Conservation (phyloP, 2,329 filamentous ascomycete genomes). For the Trichothecium roseum region DNA sequence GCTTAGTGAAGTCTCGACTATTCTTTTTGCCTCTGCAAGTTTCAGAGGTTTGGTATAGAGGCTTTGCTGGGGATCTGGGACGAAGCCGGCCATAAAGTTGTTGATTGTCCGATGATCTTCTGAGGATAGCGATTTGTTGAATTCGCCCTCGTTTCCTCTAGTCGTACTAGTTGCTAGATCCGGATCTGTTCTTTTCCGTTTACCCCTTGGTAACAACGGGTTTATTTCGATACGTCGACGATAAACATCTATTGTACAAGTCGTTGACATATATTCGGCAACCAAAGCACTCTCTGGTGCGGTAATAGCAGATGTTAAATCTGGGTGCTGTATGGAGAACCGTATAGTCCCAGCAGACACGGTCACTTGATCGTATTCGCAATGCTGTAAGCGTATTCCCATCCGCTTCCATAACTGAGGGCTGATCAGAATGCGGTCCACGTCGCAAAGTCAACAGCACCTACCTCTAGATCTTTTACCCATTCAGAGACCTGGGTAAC, state of each 20-base stretch:
- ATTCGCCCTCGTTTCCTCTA: not conserved
- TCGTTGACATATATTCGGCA: conserved; percentile 15
- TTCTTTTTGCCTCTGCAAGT: not conserved
- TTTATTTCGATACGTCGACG: conserved; percentile 11
- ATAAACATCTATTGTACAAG: too few relatives aligned
- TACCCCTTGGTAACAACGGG: not conserved
- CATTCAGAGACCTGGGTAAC: conserved; percentile 5
- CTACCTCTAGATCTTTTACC: conserved; percentile 17
- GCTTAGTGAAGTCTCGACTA: conserved; percentile 8
- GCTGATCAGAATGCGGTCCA: not conserved
- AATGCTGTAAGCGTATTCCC: conserved; percentile 14
- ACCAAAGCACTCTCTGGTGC: conserved; percentile 14
- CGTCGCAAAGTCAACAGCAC: not conserved
- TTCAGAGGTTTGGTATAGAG: too few relatives aligned
- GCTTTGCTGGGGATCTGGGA: too few relatives aligned
- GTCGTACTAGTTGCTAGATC: not conserved
- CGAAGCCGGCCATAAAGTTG: not conserved
- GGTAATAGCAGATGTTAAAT: conserved; percentile 18
- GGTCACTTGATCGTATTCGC: not conserved
- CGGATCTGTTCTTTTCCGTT: not conserved
- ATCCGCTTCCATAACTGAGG: conserved; percentile 20
- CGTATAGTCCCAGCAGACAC: conserved; percentile 10
- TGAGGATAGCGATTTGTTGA: not conserved
- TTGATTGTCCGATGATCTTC: not conserved
- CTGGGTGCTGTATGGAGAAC: conserved; percentile 26